A percentile compares a stretch with the other conserved stretches of the same genome.
phyloP scores from a whole-genome alignment of 2,329 filamentous ascomycete species.

The Chalaropsis ovoidea region DNA sequence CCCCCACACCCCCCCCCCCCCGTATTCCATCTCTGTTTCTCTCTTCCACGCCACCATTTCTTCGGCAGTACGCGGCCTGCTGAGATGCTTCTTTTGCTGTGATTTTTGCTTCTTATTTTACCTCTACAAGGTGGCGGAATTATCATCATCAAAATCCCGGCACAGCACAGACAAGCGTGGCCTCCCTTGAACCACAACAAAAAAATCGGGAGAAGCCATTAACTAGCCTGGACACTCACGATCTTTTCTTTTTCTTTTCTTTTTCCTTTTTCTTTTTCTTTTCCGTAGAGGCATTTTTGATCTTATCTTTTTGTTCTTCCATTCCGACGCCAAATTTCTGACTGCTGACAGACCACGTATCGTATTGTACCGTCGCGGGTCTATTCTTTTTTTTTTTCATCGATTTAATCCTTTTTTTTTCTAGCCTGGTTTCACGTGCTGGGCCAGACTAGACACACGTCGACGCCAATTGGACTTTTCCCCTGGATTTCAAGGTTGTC shows the following conservation, averaged over 20 bases:
- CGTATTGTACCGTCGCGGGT: background rate
- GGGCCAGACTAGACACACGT: background rate
- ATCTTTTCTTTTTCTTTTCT: slow-evolving; percentile 20
- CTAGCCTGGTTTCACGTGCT: slow-evolving; percentile 12
- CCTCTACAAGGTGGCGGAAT: background rate
- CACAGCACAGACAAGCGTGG: background rate
- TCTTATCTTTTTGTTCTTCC: slow-evolving; percentile 25
- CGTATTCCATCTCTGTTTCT: slow-evolving; percentile 3
- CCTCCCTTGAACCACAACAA: background rate
- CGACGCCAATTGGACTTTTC: background rate
- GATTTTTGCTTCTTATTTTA: slow-evolving; percentile 10
- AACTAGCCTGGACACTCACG: background rate
- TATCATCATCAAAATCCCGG: background rate
- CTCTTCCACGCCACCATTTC: background rate
- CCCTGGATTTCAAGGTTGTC: background rate
- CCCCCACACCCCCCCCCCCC: too few relatives aligned
- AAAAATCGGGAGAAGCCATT: background rate
- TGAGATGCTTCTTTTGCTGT: slow-evolving; percentile 8
- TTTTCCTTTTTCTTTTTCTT: slow-evolving; percentile 17
- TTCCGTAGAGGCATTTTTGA: slow-evolving; percentile 20
- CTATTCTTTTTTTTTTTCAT: slow-evolving; percentile 23
- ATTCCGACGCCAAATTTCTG: background rate
- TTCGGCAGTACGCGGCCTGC: background rate
- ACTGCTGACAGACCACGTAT: background rate
- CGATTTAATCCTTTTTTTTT: slow-evolving; percentile 26